A percentile compares a stretch with the other conserved stretches of the same genome.
phyloP scores from a whole-genome alignment of 306 rosid genomes.

The Dalbergia cultrata region DNA sequence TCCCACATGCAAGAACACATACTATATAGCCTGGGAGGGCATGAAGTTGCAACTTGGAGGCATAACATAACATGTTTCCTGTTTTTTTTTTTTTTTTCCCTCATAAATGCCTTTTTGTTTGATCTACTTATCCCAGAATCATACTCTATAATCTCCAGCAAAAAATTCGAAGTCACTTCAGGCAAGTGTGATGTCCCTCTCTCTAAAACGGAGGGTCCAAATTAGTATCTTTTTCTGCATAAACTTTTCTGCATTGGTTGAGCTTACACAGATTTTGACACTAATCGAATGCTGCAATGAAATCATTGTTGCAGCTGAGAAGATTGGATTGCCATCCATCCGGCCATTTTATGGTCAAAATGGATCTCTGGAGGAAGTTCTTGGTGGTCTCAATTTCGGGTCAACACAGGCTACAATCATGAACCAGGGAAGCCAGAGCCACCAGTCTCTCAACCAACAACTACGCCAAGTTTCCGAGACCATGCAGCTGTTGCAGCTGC shows the following conservation, averaged over 20 bases:
- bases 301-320: constrained; percentile 59
- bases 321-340: constrained; percentile 66
- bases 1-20: neutral
- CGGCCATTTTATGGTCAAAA: constrained; percentile 72
- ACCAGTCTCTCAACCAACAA: constrained; percentile 88
- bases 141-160: neutral
- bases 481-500: constrained; percentile 73
- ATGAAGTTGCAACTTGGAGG: neutral
- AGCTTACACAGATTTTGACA: neutral
- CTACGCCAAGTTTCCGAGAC: constrained; percentile 82
- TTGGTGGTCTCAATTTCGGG: constrained; percentile 78
- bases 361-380: constrained; percentile 67
- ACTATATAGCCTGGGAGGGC: neutral
- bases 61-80: neutral
- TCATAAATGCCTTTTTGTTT: neutral
- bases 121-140: constrained; percentile 12
- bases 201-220: neutral
- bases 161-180: neutral
- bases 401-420: constrained; percentile 85
- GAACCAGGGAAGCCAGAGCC: constrained; percentile 65
- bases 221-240: neutral
- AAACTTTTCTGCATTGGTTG: neutral
- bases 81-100: neutral
- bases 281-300: neutral
- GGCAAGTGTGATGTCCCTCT: neutral